A percentile compares a stretch with the other conserved stretches of the same genome.
Evolutionary conservation across 768 basidiomycete species (phyloP).

Genomic region (Leccinum pellstonianum): DNA sequence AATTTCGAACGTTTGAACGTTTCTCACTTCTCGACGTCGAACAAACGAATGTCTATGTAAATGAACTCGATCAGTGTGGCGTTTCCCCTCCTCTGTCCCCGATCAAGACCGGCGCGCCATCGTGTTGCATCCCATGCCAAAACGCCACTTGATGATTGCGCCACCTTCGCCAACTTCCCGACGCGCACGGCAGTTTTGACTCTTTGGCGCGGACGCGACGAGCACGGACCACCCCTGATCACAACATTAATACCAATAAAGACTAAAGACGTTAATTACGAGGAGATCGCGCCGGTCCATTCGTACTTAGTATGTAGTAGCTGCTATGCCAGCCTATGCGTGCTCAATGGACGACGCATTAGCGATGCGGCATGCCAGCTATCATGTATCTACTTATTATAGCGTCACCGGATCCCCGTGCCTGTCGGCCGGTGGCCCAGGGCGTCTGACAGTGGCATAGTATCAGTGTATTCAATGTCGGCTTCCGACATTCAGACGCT

Average conservation of each 20-base stretch:
- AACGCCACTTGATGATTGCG: constrained; percentile 1
- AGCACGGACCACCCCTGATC: background rate
- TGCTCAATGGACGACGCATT: background rate
- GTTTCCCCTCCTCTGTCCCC: background rate
- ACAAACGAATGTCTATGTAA: background rate
- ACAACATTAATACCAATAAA: background rate
- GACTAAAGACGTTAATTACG: background rate
- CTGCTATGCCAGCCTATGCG: too few relatives aligned
- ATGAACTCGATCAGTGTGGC: background rate
- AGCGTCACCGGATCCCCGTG: background rate
- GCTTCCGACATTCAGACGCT: background rate
- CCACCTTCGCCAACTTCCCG: background rate
- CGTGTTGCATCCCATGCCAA: background rate
- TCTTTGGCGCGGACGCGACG: background rate
- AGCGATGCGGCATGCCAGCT: background rate
- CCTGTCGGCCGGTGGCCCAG: background rate
- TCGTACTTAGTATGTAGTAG: background rate
- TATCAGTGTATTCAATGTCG: background rate
- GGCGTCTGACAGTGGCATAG: background rate
- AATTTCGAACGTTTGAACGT: too few relatives aligned
- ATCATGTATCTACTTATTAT: background rate
- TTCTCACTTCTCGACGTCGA: background rate
- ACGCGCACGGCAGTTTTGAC: background rate
- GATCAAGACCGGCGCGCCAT: background rate
- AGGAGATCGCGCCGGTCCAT: background rate